Conservation (phyloP, 805 yeast genomes). For the Barnettozyma vustinii region DNA sequence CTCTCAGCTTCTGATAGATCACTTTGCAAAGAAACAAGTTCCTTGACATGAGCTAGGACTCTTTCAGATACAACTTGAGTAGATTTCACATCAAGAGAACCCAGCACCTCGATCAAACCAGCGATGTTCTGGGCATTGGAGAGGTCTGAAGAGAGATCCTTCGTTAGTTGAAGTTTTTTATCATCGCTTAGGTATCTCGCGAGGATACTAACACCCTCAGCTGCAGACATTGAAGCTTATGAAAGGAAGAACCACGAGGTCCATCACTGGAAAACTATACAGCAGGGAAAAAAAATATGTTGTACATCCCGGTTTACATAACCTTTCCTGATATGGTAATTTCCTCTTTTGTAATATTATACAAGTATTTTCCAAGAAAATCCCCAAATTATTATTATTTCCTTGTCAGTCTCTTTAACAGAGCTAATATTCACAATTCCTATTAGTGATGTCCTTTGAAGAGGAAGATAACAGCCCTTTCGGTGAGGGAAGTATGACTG, state of each 20-base stretch:
- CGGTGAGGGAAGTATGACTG: constrained; percentile 10
- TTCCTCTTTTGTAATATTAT: not conserved
- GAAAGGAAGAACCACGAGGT: not conserved
- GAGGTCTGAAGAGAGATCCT: constrained; percentile 8
- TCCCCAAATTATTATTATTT: not conserved
- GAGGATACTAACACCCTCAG: not conserved
- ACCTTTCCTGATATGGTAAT: not conserved
- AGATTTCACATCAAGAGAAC: constrained; percentile 4
- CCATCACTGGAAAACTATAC: not conserved
- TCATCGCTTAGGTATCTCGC: constrained; percentile 7
- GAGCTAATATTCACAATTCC: not conserved
- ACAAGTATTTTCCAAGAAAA: not conserved
- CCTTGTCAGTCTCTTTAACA: not conserved
- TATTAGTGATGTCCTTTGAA: constrained; percentile 11
- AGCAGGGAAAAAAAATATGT: not conserved
- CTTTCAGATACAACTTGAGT: constrained; percentile 4
- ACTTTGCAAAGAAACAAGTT: not conserved
- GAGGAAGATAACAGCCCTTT: constrained; percentile 26
- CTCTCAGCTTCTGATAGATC: not conserved
- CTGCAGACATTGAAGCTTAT: not conserved
- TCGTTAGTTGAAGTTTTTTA: constrained; percentile 2
- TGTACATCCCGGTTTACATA: not conserved
- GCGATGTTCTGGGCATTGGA: constrained; percentile 3
- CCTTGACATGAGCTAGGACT: not conserved
- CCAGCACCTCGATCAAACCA: constrained; percentile 11